Base-by-base conservation (phyloP, 169 alveolate species). In the Cryptosporidium muris region DNA sequence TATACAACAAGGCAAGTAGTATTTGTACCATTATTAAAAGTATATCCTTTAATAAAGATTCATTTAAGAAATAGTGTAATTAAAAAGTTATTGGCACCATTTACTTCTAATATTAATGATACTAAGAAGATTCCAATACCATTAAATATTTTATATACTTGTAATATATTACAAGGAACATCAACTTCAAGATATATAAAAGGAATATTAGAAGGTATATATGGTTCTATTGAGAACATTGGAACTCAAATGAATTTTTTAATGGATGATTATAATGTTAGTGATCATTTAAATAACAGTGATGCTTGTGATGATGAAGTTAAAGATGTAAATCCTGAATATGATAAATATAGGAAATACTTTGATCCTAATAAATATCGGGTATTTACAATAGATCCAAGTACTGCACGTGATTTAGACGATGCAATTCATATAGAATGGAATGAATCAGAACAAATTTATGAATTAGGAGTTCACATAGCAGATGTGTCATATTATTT, bases 341-440 rank as follows among this genome's bases (percentile, higher is more conserved):
- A 53, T 48, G 9, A 66, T 51, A 51, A 36, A 11, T 38, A 88
- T 14, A 58, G 81, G 12, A 89, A 62, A 43, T 5, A 67, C 12
- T 66, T 63, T 34, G 89, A 89, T 9, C 14, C 88, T 38, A 66
- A 74, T 3, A 45, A 90, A 34, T 64, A 80, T 38, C 64, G 82
- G n/a, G 80, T 90, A 14, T 81, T 89, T 56, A 89, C 94, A n/a
- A 89, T 90, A 36, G 94, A 90, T 36, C 95, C 95, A 1, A 89
- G 82, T 12, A 81, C 93, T 7, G 95, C 95, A 4, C 85, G 85
- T 51, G 95, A 92, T 80, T 56, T 90, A 38, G 95, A 90, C 52
- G 95, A 90, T 66, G 94, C 95, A 34, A 80, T 90, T 40, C 90
- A 81, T 34, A 74, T 89, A 47, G 54, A 80, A 66, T 66, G 12